Conservation (phyloP, 208 protist species). For the Porcisia hertigi region DNA sequence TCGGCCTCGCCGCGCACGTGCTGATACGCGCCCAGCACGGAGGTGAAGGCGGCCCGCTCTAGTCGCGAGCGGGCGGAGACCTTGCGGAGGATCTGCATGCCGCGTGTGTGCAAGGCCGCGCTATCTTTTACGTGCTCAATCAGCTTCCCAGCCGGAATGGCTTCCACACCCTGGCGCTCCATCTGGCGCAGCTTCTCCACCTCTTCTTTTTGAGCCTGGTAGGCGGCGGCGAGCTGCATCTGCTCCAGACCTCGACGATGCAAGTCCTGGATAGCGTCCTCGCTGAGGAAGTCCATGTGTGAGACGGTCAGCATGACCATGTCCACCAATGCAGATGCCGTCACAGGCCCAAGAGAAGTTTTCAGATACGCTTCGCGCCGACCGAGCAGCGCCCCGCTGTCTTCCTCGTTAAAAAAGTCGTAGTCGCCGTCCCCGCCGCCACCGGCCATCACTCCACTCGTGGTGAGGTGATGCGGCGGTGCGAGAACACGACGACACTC, state of each 20-base stretch:
- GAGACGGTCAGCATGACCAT: slow-evolving; percentile 72
- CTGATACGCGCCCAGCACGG: slow-evolving; percentile 56
- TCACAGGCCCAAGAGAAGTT: slow-evolving; percentile 56
- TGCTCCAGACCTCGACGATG: slow-evolving; percentile 57
- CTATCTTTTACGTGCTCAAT: slow-evolving; percentile 70
- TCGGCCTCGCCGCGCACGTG: slow-evolving; percentile 50
- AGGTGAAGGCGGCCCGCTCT: slow-evolving; percentile 57
- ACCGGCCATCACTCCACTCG: slow-evolving; percentile 2
- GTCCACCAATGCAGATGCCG: slow-evolving; percentile 54
- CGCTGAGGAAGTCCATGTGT: slow-evolving; percentile 43
- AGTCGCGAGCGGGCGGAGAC: slow-evolving; percentile 45
- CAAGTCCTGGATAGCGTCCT: slow-evolving; percentile 44
- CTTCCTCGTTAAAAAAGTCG: slow-evolving; percentile 35
- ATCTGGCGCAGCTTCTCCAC: slow-evolving; percentile 57
- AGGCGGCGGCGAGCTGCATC: slow-evolving; percentile 70
- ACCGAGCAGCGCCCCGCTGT: slow-evolving; percentile 17
- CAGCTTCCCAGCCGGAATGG: slow-evolving; percentile 57
- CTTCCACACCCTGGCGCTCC: slow-evolving; percentile 78
- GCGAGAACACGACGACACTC: slow-evolving; percentile 26
- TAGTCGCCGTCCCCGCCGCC: slow-evolving; percentile 12
- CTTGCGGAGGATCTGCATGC: slow-evolving; percentile 51
- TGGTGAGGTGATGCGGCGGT: slow-evolving; percentile 19
- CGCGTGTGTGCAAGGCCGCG: slow-evolving; percentile 41
- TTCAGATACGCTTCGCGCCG: slow-evolving; percentile 39
- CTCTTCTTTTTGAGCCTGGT: slow-evolving; percentile 67